Percentiles rank a stretch among this genome's conserved stretches.
phyloP scores from a whole-genome alignment of 176 grass and related monocot species.

The Eragrostis nindensis region DNA sequence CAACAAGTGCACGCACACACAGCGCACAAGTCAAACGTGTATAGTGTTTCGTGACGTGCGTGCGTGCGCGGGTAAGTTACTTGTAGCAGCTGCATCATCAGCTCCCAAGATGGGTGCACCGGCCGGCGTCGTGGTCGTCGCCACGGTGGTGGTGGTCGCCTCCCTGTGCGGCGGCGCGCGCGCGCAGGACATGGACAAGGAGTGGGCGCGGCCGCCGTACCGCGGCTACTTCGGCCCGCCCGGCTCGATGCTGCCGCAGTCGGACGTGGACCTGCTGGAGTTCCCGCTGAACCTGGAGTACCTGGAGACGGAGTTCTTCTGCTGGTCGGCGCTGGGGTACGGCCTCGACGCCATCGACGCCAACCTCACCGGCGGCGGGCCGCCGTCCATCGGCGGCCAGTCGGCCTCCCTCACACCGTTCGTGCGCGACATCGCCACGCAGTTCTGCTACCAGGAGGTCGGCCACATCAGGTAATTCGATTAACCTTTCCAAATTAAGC shows the following conservation, averaged over 20 bases:
- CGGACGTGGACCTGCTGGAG: conserved; percentile 74
- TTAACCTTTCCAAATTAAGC: no score
- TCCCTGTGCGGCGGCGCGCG: conserved; percentile 24
- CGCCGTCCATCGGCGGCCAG: conserved; percentile 60
- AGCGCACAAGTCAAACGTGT: conserved; percentile 28
- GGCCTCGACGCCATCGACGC: conserved; percentile 67
- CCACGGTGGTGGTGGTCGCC: neutral
- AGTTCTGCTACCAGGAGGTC: conserved; percentile 97
- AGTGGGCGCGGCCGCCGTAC: conserved; percentile 48
- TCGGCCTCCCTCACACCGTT: conserved; percentile 56
- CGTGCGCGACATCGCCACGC: conserved; percentile 57
- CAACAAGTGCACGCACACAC: neutral
- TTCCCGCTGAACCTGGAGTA: conserved; percentile 92
- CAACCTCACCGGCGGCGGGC: conserved; percentile 67
- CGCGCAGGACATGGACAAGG: conserved; percentile 56
- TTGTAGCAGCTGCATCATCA: neutral
- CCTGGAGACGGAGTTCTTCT: conserved; percentile 92
- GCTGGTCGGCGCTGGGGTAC: conserved; percentile 62
- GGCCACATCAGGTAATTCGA: conserved; percentile 77
- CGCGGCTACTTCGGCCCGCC: conserved; percentile 26
- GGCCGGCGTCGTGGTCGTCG: neutral
- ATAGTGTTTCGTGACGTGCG: neutral
- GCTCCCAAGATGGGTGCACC: conserved; percentile 8
- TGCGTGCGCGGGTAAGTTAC: no score
- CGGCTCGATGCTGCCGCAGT: conserved; percentile 46